These are phyloP conservation scores for Nemania sp. DNA, from an alignment of 2,329 filamentous ascomycete genomes.

Conservation along the genomic window DNA sequence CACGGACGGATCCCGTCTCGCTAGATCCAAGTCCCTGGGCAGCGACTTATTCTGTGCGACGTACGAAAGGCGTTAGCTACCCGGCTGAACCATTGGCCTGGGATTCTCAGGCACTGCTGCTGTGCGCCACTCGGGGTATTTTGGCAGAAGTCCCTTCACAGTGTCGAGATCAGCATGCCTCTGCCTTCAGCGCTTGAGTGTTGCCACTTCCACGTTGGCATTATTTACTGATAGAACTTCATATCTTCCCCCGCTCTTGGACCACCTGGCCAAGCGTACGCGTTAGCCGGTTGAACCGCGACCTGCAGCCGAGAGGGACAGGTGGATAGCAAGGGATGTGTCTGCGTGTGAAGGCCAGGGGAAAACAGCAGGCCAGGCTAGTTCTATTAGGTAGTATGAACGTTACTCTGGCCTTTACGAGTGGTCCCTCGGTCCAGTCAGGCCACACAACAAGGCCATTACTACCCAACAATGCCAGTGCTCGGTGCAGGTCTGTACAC, in stretches of 20 bases:
- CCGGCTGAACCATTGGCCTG: constrained; percentile 34
- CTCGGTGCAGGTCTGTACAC: constrained; percentile 11
- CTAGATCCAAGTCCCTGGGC: constrained; percentile 26
- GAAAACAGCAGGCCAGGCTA: constrained; percentile 24
- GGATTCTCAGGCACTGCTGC: constrained; percentile 29
- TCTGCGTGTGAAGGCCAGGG: constrained; percentile 18
- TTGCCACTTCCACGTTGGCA: constrained; percentile 20
- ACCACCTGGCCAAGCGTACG: constrained; percentile 14
- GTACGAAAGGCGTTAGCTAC: constrained; percentile 26
- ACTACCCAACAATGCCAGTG: constrained; percentile 26
- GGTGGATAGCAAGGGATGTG: constrained; percentile 22
- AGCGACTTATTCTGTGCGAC: constrained; percentile 27
- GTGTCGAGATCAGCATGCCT: constrained; percentile 20
- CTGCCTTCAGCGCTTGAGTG: constrained; percentile 10
- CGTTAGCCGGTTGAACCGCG: constrained; percentile 25
- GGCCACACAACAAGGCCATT: constrained; percentile 35
- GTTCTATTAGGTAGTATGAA: constrained; percentile 28
- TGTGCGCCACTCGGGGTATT: constrained; percentile 31
- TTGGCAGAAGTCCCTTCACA: constrained; percentile 33
- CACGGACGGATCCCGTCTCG: constrained; percentile 24
- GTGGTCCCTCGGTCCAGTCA: constrained; percentile 37
- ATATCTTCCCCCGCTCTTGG: constrained; percentile 18
- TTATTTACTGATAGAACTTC: constrained; percentile 15
- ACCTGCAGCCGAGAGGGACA: constrained; percentile 28
- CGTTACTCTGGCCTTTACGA: constrained; percentile 31